Evolutionary conservation across 495 filamentous ascomycete species (phyloP).

Genomic region (Viridothelium virens): DNA sequence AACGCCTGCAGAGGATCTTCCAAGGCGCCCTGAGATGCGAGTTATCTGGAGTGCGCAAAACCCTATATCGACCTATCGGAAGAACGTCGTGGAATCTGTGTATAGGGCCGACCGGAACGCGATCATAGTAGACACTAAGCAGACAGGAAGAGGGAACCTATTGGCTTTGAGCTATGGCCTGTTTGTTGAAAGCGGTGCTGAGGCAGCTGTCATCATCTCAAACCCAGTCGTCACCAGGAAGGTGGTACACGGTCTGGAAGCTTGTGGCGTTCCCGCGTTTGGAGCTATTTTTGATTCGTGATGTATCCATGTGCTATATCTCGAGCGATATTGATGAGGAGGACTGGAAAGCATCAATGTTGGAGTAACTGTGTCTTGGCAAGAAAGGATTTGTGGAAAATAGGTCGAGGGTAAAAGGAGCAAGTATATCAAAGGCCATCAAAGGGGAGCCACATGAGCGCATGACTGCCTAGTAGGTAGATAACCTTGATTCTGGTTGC

Average conservation of each 20-base stretch:
- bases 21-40: constrained; percentile 34
- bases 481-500: too few species aligned
- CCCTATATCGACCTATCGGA: constrained; percentile 48
- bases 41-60: constrained; percentile 53
- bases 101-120: constrained; percentile 45
- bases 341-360: too few species aligned
- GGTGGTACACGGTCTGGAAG: constrained; percentile 67
- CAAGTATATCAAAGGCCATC: too few species aligned
- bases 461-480: too few species aligned
- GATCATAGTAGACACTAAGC: constrained; percentile 48
- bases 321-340: neutral
- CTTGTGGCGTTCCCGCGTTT: constrained; percentile 60
- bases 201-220: constrained; percentile 69
- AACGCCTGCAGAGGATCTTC: constrained; percentile 33
- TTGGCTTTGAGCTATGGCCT: constrained; percentile 51
- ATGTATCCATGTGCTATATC: constrained; percentile 15
- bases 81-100: constrained; percentile 46
- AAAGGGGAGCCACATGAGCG: too few species aligned
- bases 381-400: neutral
- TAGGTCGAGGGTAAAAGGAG: neutral
- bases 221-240: constrained; percentile 65
- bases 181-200: constrained; percentile 51
- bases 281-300: constrained; percentile 78
- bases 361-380: too few species aligned
- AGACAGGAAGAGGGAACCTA: constrained; percentile 46